These are phyloP conservation scores for Pichia cactophila DNA, from an alignment of 1,139 yeast species.

Conservation along the genomic window DNA sequence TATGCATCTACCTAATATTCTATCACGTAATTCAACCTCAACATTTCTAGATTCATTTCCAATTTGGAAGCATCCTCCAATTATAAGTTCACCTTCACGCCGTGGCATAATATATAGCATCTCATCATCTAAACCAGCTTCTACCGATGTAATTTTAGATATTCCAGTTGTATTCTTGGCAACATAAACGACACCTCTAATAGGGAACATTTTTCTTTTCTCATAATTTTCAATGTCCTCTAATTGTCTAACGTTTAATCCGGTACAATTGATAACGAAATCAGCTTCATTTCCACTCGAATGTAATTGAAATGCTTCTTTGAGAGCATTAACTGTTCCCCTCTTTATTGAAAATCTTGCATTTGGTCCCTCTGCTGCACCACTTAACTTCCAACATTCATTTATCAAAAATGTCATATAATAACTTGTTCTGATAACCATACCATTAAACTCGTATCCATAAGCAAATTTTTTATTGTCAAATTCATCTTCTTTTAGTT, in stretches of 20 bases:
- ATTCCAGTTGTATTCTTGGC: conserved; percentile 32
- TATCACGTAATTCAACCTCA: conserved; percentile 32
- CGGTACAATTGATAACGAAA: conserved; percentile 42
- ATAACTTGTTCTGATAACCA: conserved; percentile 43
- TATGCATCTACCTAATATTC: conserved; percentile 37
- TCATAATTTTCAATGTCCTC: conserved; percentile 28
- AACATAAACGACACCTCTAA: conserved; percentile 39
- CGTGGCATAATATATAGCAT: conserved; percentile 44
- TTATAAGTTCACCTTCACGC: conserved; percentile 46
- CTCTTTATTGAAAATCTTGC: conserved; percentile 33
- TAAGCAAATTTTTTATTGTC: conserved; percentile 25
- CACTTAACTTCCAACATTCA: conserved; percentile 27
- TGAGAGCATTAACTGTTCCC: conserved; percentile 16
- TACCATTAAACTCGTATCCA: conserved; percentile 40
- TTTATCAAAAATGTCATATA: conserved; percentile 41
- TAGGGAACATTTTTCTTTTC: conserved; percentile 29
- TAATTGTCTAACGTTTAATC: conserved; percentile 35
- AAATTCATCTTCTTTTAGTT: conserved; percentile 28
- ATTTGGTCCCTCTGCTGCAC: conserved; percentile 17
- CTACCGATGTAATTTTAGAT: conserved; percentile 21
- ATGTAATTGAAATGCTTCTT: conserved; percentile 21
- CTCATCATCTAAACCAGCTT: conserved; percentile 31
- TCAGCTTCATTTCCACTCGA: conserved; percentile 21
- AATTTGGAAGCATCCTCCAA: conserved; percentile 42
- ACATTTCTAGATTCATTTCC: conserved; percentile 26